Evolutionary conservation across 176 grass and related monocot genomes (phyloP), one percentile per base, ranked within the genome.

Genomic region (Chloris gayana): DNA sequence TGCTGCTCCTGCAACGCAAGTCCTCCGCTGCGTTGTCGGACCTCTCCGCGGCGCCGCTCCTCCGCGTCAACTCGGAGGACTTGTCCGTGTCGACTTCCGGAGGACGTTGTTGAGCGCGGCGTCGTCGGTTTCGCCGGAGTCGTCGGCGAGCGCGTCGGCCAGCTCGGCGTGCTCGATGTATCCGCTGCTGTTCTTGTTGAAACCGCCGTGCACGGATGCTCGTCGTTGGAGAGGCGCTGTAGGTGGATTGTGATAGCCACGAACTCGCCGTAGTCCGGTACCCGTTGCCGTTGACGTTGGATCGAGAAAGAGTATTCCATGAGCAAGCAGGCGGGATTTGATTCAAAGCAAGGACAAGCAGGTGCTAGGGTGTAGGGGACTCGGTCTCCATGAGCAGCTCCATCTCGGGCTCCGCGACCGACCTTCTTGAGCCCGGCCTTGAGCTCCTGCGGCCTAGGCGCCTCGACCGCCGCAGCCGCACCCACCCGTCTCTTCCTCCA

Each of bases 371-470:
- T n/a, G 14, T 13, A 3, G 2, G 1, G 7, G 17, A 37, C 87
- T 72, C 95, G 74, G 95, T 92, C 78, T 98, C 95, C 95, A 98
- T 98, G 59, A 98, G 88, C 73, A 98, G 75, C 80, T 91, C 91
- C 86, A 98, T 98, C 89, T 98, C 95, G 7, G 92, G 71, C 86
- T 98, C 95, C 7, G 83, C 84, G 1, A 98, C 90, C 91, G 4
- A 92, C 91, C 76, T 91, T 87, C 45, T 26, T 75, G 88, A 98
- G 95, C 38, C 95, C 92, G 4, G 73, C 85, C 71, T 94, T 98
- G 71, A 98, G 84, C 81, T 98, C 87, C 54, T 89, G 77, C n/a
- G 91, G 89, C 67, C n/a, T n/a, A n/a, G n/a, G n/a, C n/a, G n/a
- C n/a, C n/a, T n/a, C n/a, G n/a, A n/a, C n/a, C n/a, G n/a, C n/a